These are phyloP conservation scores for Emericellopsis cladophorae DNA, from an alignment of 2,329 filamentous ascomycete species.

Conservation along the genomic window DNA sequence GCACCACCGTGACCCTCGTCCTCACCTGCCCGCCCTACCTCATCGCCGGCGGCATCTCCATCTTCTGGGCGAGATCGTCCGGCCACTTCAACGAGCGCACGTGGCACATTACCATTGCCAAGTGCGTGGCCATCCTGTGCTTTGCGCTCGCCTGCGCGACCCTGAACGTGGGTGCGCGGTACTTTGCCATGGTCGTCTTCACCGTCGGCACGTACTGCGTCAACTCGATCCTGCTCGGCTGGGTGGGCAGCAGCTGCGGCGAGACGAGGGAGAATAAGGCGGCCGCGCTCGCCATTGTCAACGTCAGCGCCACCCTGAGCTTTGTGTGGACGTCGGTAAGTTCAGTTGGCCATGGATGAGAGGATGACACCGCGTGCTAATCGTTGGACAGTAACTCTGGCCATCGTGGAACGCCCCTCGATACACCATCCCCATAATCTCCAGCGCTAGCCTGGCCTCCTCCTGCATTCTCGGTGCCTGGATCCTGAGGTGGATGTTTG, in stretches of 20 bases:
- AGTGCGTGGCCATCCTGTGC: constrained; percentile 19
- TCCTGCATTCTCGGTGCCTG: constrained; percentile 11
- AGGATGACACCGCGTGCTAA: neutral
- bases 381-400: constrained; percentile 18
- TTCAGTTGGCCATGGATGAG: neutral
- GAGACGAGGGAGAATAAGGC: constrained; percentile 27
- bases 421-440: constrained; percentile 10
- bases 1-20: constrained; percentile 25
- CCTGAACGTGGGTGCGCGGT: constrained; percentile 14
- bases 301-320: constrained; percentile 7
- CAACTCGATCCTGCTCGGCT: constrained; percentile 23
- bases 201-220: constrained; percentile 15
- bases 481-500: constrained; percentile 11
- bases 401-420: constrained; percentile 14
- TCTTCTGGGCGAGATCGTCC: constrained; percentile 12
- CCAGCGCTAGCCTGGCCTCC: constrained; percentile 9
- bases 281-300: constrained; percentile 17
- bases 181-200: constrained; percentile 16
- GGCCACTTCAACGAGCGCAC: constrained; percentile 32
- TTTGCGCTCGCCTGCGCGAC: constrained; percentile 12
- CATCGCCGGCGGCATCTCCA: constrained; percentile 22
- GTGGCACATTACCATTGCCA: constrained; percentile 30
- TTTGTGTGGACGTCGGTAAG: constrained; percentile 6
- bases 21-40: constrained; percentile 29
- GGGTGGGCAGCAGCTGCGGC: constrained; percentile 20